Evolutionary conservation across 2,329 filamentous ascomycete species (phyloP), one percentile per base, ranked within the genome.

Genomic region (Orbilia oligospora): DNA sequence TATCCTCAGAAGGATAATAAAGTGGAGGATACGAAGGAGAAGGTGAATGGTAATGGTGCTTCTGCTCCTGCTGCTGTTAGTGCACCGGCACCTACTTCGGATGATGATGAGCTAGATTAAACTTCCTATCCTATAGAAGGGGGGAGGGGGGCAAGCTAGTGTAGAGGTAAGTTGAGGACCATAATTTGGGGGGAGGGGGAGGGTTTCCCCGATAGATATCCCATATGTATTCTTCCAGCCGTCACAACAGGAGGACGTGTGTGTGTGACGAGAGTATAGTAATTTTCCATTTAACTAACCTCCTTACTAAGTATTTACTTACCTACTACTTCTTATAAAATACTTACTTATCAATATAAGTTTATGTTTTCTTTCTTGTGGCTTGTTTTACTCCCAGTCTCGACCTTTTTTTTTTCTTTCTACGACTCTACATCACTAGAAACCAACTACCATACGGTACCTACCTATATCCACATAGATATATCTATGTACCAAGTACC

Each of bases 1-100:
- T 96, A 97, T 82, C 87, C 88, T 12, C 48, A 27, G 48, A 51
- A 14, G 20, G 20, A 14, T 48, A 18, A 18, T 6, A 46, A 18
- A 10, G 81, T 83, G 72, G 81, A 81, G 58, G 81, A 81, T 36
- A 65, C 44, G 3, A 51, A 65, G 24, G 36, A 61, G 27, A 71
- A 67, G 44, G 51, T 71, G 6, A 76, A 64, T 30, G 65, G 55
- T 24, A 71, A 65, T n/a, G 61, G 27, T 20, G 38, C 55, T 61
- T 36, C 70, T 20, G 38, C 55, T 61, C 24, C 70, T 20, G 49
- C 69, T 4, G 12, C 56, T 24, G 58, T 36, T 14, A 27, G 9
- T 16, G 55, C 69, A 33, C 67, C 71, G 38, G 58, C 72, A 61
- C 73, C 71, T 36, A 79, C 79, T 5, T 71, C 69, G 36, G 77